Percentiles rank a stretch among this genome's conserved stretches.
Evolutionary conservation across 1,284 basidiomycete genomes (phyloP).

Genomic region (Erythrobasidium hasegawianum): DNA sequence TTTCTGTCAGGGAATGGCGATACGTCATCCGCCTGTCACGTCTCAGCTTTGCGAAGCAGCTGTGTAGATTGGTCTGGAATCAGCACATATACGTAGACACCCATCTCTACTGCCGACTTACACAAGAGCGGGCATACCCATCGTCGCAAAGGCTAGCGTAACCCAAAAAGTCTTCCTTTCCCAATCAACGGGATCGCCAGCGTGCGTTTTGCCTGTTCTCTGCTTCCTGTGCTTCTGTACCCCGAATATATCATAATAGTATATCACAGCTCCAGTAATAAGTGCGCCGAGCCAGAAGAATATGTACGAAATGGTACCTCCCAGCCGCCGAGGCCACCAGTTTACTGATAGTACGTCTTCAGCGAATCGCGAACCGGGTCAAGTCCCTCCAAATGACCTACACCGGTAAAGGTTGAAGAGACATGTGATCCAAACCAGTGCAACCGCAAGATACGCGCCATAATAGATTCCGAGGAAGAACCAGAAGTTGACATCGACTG

Average conservation of each 20-base stretch:
- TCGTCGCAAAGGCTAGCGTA: slow-evolving; percentile 55
- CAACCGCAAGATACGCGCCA: slow-evolving; percentile 52
- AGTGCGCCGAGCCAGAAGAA: slow-evolving; percentile 55
- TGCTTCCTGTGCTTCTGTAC: slow-evolving; percentile 35
- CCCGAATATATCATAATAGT: slow-evolving; percentile 52
- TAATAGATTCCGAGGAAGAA: slow-evolving; percentile 52
- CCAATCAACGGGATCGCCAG: slow-evolving; percentile 51
- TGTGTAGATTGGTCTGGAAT: no score
- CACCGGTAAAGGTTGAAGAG: slow-evolving; percentile 54
- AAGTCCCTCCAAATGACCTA: neutral
- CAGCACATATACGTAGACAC: no score
- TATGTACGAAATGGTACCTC: slow-evolving; percentile 54
- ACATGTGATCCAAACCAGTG: slow-evolving; percentile 57
- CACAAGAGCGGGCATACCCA: slow-evolving; percentile 56
- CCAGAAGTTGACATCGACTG: slow-evolving; percentile 53
- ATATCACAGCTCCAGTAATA: slow-evolving; percentile 52
- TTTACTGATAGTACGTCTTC: slow-evolving; percentile 43
- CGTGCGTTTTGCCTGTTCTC: slow-evolving; percentile 25
- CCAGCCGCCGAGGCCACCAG: slow-evolving; percentile 53
- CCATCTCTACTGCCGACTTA: no score
- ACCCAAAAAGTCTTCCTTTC: slow-evolving; percentile 59
- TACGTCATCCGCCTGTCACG: slow-evolving; percentile 45
- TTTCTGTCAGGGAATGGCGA: slow-evolving; percentile 48
- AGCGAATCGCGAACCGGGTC: no score
- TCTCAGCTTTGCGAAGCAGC: slow-evolving; percentile 44